Evolutionary conservation across 441 rosid genomes (phyloP), one percentile per base, ranked within the genome.

Genomic region (Cnidoscolus chayamansa): DNA sequence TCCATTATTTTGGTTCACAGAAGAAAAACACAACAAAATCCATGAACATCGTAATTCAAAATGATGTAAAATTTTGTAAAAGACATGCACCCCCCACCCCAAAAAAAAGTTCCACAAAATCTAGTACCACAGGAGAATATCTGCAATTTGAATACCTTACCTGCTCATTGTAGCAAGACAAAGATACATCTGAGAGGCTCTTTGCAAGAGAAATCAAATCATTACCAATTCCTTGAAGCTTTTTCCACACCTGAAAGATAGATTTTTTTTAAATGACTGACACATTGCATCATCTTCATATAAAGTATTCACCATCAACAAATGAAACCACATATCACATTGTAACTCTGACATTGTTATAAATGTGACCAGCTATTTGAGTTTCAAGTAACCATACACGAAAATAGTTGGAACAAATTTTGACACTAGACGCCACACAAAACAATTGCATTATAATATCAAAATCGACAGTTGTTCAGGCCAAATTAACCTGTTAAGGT

Each of bases 131-230:
- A 67, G 17, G 66, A 40, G 10, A 59, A 67, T 60, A 48, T 53
- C 62, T 20, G n/a, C 45, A 71, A 43, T 59, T 72, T 62, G 57
- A 48, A 47, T 62, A 37, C 74, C 77, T 67, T 83, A 94, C 98
- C 86, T 87, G 89, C 77, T 86, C 87, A 51, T 72, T 68, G 73
- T 66, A 89, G 71, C 80, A 82, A 63, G 78, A 58, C 76, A 55
- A 78, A 74, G 99, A 84, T 57, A 88, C 63, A 77, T 88, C 92
- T 48, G 84, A 77, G 31, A 94, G 94, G 68, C 86, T 77, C 79
- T 82, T 87, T 64, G 96, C 84, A 58, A 92, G 88, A 76, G 90
- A 85, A 61, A 82, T 78, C 81, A 94, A 82, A 81, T 88, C 90
- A 49, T 81, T 77, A 68, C 97, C 98, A 78, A 90, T 73, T 30